Conservation (phyloP, 2,329 filamentous ascomycete species). For the Diplocarpon mali region DNA sequence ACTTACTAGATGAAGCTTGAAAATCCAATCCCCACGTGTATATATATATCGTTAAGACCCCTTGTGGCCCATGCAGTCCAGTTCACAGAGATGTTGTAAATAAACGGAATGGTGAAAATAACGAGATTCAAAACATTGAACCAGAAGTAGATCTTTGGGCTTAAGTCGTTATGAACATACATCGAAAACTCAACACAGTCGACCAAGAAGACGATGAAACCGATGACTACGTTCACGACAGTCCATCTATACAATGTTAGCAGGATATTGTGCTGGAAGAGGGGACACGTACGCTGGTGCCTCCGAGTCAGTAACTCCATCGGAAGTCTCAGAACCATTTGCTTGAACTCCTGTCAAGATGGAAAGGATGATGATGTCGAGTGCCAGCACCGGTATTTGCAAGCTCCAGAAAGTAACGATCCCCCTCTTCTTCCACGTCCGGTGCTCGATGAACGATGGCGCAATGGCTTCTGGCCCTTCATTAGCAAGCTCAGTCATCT, state of each 20-base stretch:
- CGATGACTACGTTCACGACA: background rate
- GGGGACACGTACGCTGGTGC: background rate
- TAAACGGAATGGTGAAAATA: background rate
- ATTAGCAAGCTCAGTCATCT: too few relatives aligned
- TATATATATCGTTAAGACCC: background rate
- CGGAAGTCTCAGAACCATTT: background rate
- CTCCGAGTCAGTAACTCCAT: background rate
- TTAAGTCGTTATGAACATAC: conserved; percentile 1
- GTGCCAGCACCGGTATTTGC: background rate
- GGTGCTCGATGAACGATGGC: background rate
- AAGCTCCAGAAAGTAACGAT: conserved; percentile 1
- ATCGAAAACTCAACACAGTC: background rate
- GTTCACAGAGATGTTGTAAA: background rate
- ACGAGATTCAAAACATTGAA: background rate
- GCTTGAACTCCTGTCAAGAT: background rate
- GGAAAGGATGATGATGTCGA: background rate
- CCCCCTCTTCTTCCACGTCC: conserved; percentile 1
- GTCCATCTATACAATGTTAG: background rate
- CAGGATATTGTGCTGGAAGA: background rate
- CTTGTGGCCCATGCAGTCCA: background rate
- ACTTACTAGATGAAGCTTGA: conserved; percentile 1
- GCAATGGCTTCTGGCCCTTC: background rate
- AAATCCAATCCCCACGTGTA: background rate
- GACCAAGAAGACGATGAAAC: background rate
- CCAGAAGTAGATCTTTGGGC: background rate